Base-by-base conservation (phyloP, 2,329 filamentous ascomycete genomes). In the Claviceps maximensis region DNA sequence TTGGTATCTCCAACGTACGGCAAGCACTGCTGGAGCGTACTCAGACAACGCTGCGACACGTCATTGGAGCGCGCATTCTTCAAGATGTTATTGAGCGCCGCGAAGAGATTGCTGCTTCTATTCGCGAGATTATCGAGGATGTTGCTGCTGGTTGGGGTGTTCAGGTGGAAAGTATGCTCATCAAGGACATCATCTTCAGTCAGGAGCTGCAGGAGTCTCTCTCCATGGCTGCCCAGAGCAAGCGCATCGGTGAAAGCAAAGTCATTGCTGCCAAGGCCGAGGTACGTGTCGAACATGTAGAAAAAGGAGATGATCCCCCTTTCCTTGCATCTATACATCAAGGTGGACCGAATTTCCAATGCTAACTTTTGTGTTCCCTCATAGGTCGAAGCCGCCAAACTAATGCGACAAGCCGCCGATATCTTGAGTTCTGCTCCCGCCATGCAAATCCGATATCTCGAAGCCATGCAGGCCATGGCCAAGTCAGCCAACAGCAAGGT, bases 161-260 rank as follows among this genome's bases (percentile, higher is more conserved):
- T 8, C 83, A 88, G 65, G 93, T 97, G 54, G 93, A 97, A 77
- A 90, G 85, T 65, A 98, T 98, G 91, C 83, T 98, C 60, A 91
- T 98, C 79, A 97, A 98, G 74, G 93, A 98, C 70, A 95, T 98
- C 66, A 87, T 97, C 67, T 98, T 98, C 80, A 89, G 83, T 71
- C 83, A 89, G 65, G 93, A 97, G 61, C 78, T 98, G 46, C 93
- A 98, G 71, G 91, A 97, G 65, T 93, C 87, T 19, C 81, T 98
- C 49, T 95, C 88, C 66, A 97, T 98, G 93, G 93, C 93, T 41
- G 93, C 93, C 3, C 93, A 98, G 78, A 89, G 86, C 75, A 97
- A 97, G 85, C 86, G 93, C 61, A 95, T 96, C 54, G 93, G 93
- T 73, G 93, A 98, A 72, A 89, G 86, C 74, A 98, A 98, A 78